Evolutionary conservation across 768 basidiomycete genomes (phyloP), one percentile per base, ranked within the genome.

Genomic region (Gautieria morchelliformis): DNA sequence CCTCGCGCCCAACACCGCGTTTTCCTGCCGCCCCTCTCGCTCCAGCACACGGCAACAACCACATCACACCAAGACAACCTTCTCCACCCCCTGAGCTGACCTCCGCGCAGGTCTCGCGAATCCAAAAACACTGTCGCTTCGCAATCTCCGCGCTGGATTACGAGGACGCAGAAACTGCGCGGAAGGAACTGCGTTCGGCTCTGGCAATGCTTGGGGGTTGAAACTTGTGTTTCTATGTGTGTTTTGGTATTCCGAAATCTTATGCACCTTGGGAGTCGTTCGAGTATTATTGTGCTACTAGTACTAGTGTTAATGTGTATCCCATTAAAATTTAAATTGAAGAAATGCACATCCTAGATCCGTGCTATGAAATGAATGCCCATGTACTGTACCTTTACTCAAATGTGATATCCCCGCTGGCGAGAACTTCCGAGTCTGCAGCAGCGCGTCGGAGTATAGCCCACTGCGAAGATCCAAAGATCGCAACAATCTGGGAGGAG

Each of bases 131-230:
- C 64, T 93, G 93, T 63, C 79, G 81, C 53, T 96, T 87, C 72
- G 95, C 95, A 7, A 90, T 97, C 58, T 92, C 89, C 32, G 83
- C 96, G n/a, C 74, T 99, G 55, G 93, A 97, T 66, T 97, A 94
- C 67, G 95, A 98, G 67, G 95, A 99, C 69, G 76, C 77, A 10
- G 87, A 88, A 61, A 88, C 89, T 63, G 95, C 95, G 17, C 78
- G 80, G 65, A 85, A 79, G 67, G 93, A 99, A 70, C 70, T 99
- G 62, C 76, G 80, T 62, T 75, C 79, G 37, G 95, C 95, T 14
- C 70, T 99, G 60, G 75, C 74, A 33, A 69, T 81, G 35, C 72
- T 92, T 20, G 87, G 82, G 22, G 83, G 74, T 4, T 80, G 65
- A 70, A 47, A 44, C 45, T 6, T 12, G 37, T 15, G 32, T 2